Evolutionary conservation across 257 asterid species (phyloP).

Genomic region (Mentha longifolia): DNA sequence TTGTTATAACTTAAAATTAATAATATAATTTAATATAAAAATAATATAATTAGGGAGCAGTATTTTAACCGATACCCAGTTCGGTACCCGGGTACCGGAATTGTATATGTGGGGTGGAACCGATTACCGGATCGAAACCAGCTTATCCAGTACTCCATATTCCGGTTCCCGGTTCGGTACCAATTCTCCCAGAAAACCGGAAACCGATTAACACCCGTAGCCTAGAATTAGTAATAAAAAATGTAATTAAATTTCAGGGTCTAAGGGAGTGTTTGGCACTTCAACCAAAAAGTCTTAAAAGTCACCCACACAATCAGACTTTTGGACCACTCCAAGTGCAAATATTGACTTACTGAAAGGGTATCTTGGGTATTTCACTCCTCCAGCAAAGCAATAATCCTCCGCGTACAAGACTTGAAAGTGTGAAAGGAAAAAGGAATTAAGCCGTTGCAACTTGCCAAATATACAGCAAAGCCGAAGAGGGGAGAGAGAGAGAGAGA

Average conservation of each 20-base stretch:
- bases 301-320: constrained; percentile 31
- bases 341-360: constrained; percentile 39
- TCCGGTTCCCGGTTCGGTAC: too few relatives aligned
- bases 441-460: constrained; percentile 72
- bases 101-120: too few relatives aligned
- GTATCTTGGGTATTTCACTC: constrained; percentile 18
- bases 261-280: constrained; percentile 19
- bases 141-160: too few relatives aligned
- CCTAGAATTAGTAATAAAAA: too few relatives aligned
- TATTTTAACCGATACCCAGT: too few relatives aligned
- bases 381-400: constrained; percentile 27
- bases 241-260: not conserved
- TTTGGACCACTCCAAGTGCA: constrained; percentile 31
- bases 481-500: constrained; percentile 25
- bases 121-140: too few relatives aligned
- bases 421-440: constrained; percentile 40
- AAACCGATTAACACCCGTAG: too few relatives aligned
- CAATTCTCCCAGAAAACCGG: too few relatives aligned
- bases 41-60: too few relatives aligned
- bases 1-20: too few relatives aligned
- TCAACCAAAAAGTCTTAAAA: constrained; percentile 3
- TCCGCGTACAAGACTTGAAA: constrained; percentile 47
- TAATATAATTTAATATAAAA: too few relatives aligned
- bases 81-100: too few relatives aligned
- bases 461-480: constrained; percentile 24